A percentile compares a stretch with the other conserved stretches of the same genome.
phyloP scores from a whole-genome alignment of 768 basidiomycete species.

The Hericium erinaceus region DNA sequence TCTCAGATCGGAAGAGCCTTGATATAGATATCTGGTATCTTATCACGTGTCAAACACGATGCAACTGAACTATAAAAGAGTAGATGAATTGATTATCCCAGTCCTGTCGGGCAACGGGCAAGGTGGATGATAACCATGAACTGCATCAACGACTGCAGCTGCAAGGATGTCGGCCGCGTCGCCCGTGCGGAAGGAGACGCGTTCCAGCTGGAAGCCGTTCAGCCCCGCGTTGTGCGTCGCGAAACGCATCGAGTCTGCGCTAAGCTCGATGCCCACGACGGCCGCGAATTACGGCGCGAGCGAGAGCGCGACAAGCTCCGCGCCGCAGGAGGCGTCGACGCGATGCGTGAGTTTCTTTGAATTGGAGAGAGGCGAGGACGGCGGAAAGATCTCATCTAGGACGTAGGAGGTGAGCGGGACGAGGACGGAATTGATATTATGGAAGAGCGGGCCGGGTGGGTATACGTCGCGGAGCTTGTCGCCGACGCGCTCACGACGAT shows the following conservation, averaged over 20 bases:
- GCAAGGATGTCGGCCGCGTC: constrained; percentile 82
- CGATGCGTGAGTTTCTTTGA: constrained; percentile 58
- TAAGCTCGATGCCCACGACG: constrained; percentile 88
- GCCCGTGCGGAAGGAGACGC: constrained; percentile 65
- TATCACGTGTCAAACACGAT: too few species aligned
- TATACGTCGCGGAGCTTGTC: constrained; percentile 77
- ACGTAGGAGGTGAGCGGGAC: constrained; percentile 81
- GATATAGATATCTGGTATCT: too few species aligned
- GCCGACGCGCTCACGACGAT: constrained; percentile 69
- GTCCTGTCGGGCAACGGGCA: too few species aligned
- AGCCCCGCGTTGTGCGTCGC: constrained; percentile 59
- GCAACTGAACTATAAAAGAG: too few species aligned
- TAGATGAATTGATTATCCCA: too few species aligned
- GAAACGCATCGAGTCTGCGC: constrained; percentile 55
- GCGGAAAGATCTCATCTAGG: constrained; percentile 54
- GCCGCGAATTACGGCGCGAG: constrained; percentile 64
- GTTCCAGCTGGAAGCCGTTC: constrained; percentile 46
- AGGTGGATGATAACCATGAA: too few species aligned
- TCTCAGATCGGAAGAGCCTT: too few species aligned
- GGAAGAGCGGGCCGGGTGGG: constrained; percentile 86
- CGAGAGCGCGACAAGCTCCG: constrained; percentile 79
- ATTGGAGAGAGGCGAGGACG: constrained; percentile 9
- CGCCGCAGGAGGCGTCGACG: constrained; percentile 92
- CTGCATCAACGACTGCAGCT: too few species aligned
- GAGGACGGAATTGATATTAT: constrained; percentile 94